phyloP scores from a whole-genome alignment of 2,329 filamentous ascomycete species.

The Camptophora hylomeconis region DNA sequence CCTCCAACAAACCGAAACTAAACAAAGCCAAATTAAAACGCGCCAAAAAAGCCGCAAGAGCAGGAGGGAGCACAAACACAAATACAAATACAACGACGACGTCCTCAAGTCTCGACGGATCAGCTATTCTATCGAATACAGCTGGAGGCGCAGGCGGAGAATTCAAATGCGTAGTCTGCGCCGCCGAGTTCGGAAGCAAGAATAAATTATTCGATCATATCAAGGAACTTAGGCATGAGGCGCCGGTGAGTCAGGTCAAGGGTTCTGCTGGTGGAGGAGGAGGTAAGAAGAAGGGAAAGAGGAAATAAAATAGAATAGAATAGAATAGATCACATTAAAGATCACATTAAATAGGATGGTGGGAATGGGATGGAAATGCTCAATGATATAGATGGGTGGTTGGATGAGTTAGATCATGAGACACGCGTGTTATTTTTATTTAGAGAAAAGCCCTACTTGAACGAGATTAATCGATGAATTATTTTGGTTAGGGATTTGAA shows the following conservation, averaged over 20 bases:
- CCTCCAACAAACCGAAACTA: constrained; percentile 27
- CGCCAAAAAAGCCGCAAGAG: constrained; percentile 34
- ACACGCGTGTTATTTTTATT: no score
- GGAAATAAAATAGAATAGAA: no score
- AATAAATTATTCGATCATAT: constrained; percentile 64
- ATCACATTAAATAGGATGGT: no score
- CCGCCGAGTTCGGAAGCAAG: constrained; percentile 62
- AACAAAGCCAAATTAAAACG: constrained; percentile 43
- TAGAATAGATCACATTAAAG: no score
- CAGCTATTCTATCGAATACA: neutral
- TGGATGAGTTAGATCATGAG: no score
- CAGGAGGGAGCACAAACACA: constrained; percentile 7
- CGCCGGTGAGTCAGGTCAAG: constrained; percentile 23
- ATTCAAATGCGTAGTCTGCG: constrained; percentile 65
- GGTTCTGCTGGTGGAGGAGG: constrained; percentile 13
- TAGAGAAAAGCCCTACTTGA: no score
- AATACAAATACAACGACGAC: neutral
- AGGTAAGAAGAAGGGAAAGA: constrained; percentile 16
- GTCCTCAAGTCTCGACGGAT: neutral
- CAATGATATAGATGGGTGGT: no score
- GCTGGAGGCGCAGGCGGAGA: constrained; percentile 17
- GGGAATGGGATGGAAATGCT: no score
- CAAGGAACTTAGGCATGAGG: constrained; percentile 50
- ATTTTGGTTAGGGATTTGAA: no score
- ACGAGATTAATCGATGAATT: no score